Conservation (phyloP, 2,329 filamentous ascomycete species). For the Aureobasidium vineae region DNA sequence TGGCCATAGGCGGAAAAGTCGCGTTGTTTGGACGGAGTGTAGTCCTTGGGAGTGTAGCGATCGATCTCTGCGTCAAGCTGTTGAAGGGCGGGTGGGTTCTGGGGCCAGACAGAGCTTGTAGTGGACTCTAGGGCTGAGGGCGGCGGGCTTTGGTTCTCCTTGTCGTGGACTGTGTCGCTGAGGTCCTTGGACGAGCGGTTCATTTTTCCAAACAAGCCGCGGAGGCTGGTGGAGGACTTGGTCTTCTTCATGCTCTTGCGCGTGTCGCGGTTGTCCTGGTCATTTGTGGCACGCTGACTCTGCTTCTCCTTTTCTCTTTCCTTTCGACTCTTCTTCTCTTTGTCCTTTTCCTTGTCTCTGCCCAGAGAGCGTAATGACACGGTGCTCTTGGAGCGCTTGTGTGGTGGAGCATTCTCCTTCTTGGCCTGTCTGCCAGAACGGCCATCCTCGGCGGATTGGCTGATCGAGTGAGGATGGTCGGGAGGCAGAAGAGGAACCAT, state of each 20-base stretch:
- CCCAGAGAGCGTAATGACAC: slow-evolving; percentile 55
- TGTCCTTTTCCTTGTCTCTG: slow-evolving; percentile 44
- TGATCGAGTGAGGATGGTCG: slow-evolving; percentile 49
- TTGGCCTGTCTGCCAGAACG: slow-evolving; percentile 22
- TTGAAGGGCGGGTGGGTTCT: slow-evolving; percentile 58
- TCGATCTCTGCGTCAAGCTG: slow-evolving; percentile 55
- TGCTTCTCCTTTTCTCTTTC: slow-evolving; percentile 48
- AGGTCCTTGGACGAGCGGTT: slow-evolving; percentile 64
- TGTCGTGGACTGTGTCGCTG: slow-evolving; percentile 62
- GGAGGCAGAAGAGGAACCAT: slow-evolving; percentile 48
- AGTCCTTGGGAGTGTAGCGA: slow-evolving; percentile 58
- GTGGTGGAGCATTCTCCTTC: slow-evolving; percentile 31
- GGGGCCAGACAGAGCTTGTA: slow-evolving; percentile 74
- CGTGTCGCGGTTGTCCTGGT: slow-evolving; percentile 20
- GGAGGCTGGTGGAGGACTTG: slow-evolving; percentile 82
- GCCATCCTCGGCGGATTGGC: slow-evolving; percentile 34
- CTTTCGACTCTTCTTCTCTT: slow-evolving; percentile 30
- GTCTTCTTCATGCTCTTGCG: slow-evolving; percentile 56
- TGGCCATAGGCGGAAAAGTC: slow-evolving; percentile 56
- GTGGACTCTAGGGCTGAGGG: slow-evolving; percentile 46
- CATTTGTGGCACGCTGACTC: slow-evolving; percentile 7
- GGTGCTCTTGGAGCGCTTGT: slow-evolving; percentile 56
- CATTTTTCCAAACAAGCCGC: slow-evolving; percentile 68
- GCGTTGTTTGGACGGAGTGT: slow-evolving; percentile 60
- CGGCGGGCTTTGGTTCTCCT: slow-evolving; percentile 74